A percentile compares a stretch with the other conserved stretches of the same genome.
Evolutionary conservation across 805 yeast genomes (phyloP).

Genomic region (Saccharomycopsis sp.): DNA sequence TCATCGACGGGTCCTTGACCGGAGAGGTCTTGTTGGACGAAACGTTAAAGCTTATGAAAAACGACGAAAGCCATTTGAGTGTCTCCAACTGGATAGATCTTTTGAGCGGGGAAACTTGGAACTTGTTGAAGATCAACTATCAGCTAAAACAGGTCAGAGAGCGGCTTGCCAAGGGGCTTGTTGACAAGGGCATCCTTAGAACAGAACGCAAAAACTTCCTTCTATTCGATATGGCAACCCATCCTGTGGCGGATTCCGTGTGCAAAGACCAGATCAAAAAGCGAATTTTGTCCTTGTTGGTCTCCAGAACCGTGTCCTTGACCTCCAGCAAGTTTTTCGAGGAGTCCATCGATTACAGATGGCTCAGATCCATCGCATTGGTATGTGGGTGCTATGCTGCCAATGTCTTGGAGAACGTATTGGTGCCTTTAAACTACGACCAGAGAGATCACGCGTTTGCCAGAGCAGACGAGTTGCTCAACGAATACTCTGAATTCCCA

Average conservation of each 20-base stretch:
- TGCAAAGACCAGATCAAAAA: conserved; percentile 77
- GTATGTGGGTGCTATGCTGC: conserved; percentile 93
- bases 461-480: conserved; percentile 86
- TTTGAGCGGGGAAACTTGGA: conserved; percentile 96
- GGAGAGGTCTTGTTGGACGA: conserved; percentile 96
- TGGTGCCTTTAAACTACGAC: conserved; percentile 70
- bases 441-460: conserved; percentile 87
- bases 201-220: conserved; percentile 94
- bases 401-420: conserved; percentile 87
- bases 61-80: conserved; percentile 68
- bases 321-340: conserved; percentile 62
- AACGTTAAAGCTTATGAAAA: conserved; percentile 82
- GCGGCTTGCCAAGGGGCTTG: conserved; percentile 91
- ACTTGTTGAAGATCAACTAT: conserved; percentile 84
- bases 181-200: conserved; percentile 92
- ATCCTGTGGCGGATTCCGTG: conserved; percentile 82
- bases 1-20: conserved; percentile 76
- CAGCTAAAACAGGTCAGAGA: conserved; percentile 97
- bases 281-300: conserved; percentile 63
- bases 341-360: conserved; percentile 55
- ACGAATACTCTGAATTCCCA: conserved; percentile 80
- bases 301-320: conserved; percentile 61
- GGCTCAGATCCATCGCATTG: conserved; percentile 72
- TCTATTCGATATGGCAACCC: conserved; percentile 97
- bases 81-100: conserved; percentile 92